Conservation (phyloP, 1,284 basidiomycete species). For the Apiotrichum gamsii region DNA sequence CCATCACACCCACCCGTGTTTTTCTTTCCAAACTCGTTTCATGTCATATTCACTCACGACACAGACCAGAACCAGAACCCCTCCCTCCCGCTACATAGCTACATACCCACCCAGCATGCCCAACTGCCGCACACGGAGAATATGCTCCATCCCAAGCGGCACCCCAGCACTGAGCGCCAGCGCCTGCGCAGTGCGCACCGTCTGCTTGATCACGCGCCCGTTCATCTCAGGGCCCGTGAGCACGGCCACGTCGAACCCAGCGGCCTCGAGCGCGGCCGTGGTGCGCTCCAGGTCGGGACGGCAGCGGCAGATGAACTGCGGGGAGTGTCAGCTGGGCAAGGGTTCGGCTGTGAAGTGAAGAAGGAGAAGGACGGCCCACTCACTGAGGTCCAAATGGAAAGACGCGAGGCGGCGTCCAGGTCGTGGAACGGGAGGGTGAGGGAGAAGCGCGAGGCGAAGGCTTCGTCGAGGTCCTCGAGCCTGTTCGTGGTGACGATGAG, state of each 20-base stretch:
- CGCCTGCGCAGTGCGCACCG: slow-evolving; percentile 1
- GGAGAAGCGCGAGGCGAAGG: slow-evolving; percentile 20
- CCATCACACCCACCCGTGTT: no score
- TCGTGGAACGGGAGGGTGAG: slow-evolving; percentile 17
- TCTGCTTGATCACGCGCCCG: no score
- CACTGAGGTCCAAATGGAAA: slow-evolving; percentile 11
- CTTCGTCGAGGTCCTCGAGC: slow-evolving; percentile 16
- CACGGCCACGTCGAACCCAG: neutral
- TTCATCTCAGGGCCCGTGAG: no score
- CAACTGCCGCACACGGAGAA: neutral
- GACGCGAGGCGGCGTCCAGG: slow-evolving; percentile 9
- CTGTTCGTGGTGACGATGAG: slow-evolving; percentile 19
- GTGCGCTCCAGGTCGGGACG: neutral
- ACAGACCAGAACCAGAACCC: no score
- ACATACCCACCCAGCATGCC: neutral
- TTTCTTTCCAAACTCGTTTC: no score
- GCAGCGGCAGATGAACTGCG: neutral
- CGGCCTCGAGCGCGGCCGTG: neutral
- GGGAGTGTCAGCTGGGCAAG: no score
- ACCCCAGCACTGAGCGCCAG: slow-evolving; percentile 3
- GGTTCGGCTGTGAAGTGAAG: no score
- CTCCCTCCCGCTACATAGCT: no score
- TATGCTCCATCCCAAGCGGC: neutral
- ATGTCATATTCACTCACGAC: no score
- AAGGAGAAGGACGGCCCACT: no score